Conservation (phyloP, 768 basidiomycete genomes). For the Galerina sulciceps region DNA sequence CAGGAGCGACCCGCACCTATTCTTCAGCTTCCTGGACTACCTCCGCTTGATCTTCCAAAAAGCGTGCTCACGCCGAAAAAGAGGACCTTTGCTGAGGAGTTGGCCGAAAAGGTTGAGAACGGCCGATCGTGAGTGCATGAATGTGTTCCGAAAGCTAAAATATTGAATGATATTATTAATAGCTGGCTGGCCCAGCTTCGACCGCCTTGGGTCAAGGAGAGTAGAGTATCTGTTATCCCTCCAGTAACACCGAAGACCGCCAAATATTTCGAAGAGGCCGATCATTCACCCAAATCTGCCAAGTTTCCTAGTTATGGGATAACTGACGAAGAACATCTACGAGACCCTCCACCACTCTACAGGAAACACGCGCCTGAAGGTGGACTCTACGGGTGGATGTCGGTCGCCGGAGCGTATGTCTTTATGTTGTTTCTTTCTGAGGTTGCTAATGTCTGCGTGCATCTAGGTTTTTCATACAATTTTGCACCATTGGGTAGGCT, state of each 20-base stretch:
- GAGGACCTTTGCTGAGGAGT: constrained; percentile 13
- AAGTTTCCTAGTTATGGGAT: constrained; percentile 7
- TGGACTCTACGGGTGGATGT: constrained; percentile 45
- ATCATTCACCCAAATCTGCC: neutral
- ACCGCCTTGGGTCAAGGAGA: constrained; percentile 19
- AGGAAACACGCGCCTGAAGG: constrained; percentile 36
- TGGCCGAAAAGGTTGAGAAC: constrained; percentile 20
- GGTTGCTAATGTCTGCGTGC: neutral
- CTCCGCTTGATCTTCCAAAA: constrained; percentile 21
- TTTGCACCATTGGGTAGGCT: constrained; percentile 46
- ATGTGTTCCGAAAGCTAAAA: neutral
- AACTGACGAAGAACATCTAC: constrained; percentile 11
- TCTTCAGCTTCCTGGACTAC: constrained; percentile 27
- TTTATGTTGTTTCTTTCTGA: neutral
- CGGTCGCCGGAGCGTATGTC: constrained; percentile 48
- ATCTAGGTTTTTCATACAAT: constrained; percentile 43
- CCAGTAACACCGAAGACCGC: constrained; percentile 22
- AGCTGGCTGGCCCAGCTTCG: constrained; percentile 25
- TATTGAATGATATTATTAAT: neutral
- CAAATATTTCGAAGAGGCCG: constrained; percentile 10
- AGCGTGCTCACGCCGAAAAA: constrained; percentile 15
- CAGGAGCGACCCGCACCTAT: constrained; percentile 28
- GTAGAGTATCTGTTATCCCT: constrained; percentile 21
- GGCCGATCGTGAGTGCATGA: constrained; percentile 14
- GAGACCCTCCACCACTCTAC: constrained; percentile 28